These are phyloP conservation scores for Silene conica DNA, from an alignment of 148 eudicot genomes.

Conservation along the genomic window DNA sequence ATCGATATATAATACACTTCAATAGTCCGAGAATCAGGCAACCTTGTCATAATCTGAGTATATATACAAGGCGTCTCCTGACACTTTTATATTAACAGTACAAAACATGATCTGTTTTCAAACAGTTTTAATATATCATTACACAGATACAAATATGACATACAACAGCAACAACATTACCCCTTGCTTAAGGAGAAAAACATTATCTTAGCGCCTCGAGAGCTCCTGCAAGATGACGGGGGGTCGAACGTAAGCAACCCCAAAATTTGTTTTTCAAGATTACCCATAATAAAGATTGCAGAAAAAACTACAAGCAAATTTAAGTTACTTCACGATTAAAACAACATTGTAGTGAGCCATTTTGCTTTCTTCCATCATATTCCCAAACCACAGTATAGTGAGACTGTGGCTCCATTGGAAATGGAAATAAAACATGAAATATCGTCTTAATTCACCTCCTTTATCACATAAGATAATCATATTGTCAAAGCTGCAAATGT, in stretches of 20 bases:
- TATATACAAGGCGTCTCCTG: too few relatives aligned
- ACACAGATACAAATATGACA: not conserved
- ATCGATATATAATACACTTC: too few relatives aligned
- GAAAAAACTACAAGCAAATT: not conserved
- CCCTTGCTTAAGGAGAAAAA: not conserved
- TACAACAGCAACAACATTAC: not conserved
- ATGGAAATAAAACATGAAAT: not conserved
- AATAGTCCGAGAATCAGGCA: too few relatives aligned
- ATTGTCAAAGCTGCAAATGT: not conserved
- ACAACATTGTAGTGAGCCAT: not conserved
- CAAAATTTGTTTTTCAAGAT: not conserved
- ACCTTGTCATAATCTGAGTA: too few relatives aligned
- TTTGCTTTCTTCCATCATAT: not conserved
- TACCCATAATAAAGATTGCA: not conserved
- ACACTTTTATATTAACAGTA: too few relatives aligned
- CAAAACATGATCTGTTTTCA: not conserved
- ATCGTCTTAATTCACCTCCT: not conserved
- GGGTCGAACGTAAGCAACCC: not conserved
- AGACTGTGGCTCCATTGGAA: not conserved
- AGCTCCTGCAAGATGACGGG: not conserved
- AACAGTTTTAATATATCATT: not conserved
- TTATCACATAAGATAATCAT: not conserved
- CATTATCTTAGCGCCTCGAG: not conserved
- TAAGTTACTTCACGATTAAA: not conserved
- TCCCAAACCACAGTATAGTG: not conserved